Base-by-base conservation (phyloP, 352 stramenopile genomes). In the Phytopythium ostracodes region DNA sequence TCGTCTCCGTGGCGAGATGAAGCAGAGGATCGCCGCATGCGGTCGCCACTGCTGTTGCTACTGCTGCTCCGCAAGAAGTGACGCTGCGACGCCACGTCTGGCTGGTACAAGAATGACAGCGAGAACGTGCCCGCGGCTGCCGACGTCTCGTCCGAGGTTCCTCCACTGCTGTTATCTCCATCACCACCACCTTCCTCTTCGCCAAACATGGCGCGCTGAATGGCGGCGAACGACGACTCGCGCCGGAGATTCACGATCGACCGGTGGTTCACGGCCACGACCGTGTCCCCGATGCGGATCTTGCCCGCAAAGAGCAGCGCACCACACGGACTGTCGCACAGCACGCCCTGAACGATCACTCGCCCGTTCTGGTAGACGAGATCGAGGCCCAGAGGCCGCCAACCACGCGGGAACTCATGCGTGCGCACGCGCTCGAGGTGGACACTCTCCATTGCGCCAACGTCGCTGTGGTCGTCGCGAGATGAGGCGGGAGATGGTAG, bases 191-290 rank as follows among this genome's bases (percentile, higher is more conserved):
- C 72, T 29, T 72, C n/a, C n/a, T n/a, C 70, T 52, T 65, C 67
- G 53, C 56, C 72, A 33, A 66, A 65, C 59, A 81, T 83, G 2
- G 81, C 86, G 44, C 82, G 77, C 49, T 87, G 75, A 35, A 95
- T 95, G 15, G 87, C 81, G 25, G 77, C 69, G 62, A 95, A 95
- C 4, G 75, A 92, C 4, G 86, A 75, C 35, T 93, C 81, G 22
- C 81, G 81, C 52, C 91, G 85, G 20, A 95, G 68, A 60, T 95
- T 95, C 38, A 91, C 76, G 53, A 95, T 92, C 8, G 84, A 88
- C 58, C 85, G 81, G 33, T 76, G 69, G 58, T 95, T 92, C 24
- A 89, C 84, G 14, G 84, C 86, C 22, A 89, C 73, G 25, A 95
- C 71, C 10, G 77, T 87, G 56, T 95, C 86, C n/a, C 86, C 86